Evolutionary conservation across 805 yeast species (phyloP), one percentile per base, ranked within the genome.

Genomic region (Ogataea henricii): DNA sequence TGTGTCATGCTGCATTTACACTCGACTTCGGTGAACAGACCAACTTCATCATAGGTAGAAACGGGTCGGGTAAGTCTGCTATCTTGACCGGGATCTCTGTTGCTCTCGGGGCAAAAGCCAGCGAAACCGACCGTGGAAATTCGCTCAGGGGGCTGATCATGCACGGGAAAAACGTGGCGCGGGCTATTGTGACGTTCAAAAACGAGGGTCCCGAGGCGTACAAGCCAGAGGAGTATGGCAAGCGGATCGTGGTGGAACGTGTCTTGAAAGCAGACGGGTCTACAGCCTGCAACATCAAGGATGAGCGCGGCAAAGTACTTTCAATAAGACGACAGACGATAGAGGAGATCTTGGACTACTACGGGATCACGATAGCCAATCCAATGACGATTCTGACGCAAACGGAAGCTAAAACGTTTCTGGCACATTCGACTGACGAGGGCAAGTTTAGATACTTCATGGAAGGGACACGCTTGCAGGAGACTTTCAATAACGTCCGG

Each of bases 311-410:
- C 1, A 75, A 70, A 43, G 72, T 73, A 2, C 66, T 87, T 0
- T 79, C 90, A 1, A 73, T 70, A 13, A 86, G 83, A 58, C 85
- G 82, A 49, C 72, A 74, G 25, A 86, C 83, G 12, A 67, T 94
- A 25, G 89, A 82, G 54, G 78, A 77, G 4, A 83, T 94, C 2
- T 67, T 90, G 40, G 82, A 79, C 54, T 78, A 76, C 53, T 89
- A 85, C 61, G 82, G 85, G 38, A 83, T 92, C 36, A 83, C 88
- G 5, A 85, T 94, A 21, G 91, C 83, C 57, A 94, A 94, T 57
- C 97, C 97, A 5, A 81, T 94, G 79, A 87, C 96, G 1, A 87
- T 94, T 59, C 72, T 94, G 42, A 89, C 96, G 1, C 99, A 94
- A 65, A 97, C 94, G 57, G 87, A 85, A 51, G 98, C 99, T 1